These are phyloP conservation scores for Podila verticillata DNA, from an alignment of 192 early-diverging fungal species.

Conservation along the genomic window DNA sequence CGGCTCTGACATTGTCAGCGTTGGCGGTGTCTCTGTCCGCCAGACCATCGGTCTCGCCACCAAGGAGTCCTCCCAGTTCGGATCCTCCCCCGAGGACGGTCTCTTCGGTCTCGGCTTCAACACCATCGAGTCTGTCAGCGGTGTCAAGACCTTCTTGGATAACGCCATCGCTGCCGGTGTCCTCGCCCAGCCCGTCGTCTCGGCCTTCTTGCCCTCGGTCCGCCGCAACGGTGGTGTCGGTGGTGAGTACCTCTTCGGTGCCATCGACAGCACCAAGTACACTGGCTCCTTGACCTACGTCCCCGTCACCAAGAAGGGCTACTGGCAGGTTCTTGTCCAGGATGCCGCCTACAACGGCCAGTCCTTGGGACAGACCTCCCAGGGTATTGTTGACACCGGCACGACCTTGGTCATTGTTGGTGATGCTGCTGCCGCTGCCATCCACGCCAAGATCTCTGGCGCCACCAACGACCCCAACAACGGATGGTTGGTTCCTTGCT, in stretches of 20 bases:
- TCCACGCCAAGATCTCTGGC: constrained; percentile 55
- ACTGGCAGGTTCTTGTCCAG: constrained; percentile 67
- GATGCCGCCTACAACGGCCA: constrained; percentile 53
- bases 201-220: constrained; percentile 67
- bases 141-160: constrained; percentile 64
- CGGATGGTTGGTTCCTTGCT: constrained; percentile 46
- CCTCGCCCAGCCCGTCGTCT: constrained; percentile 67
- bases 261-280: constrained; percentile 60
- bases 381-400: constrained; percentile 71
- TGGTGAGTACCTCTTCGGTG: constrained; percentile 68
- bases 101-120: constrained; percentile 75
- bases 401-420: constrained; percentile 73
- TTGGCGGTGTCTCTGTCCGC: constrained; percentile 58
- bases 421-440: constrained; percentile 59
- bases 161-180: constrained; percentile 65
- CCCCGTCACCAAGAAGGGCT: constrained; percentile 63
- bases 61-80: constrained; percentile 65
- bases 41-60: constrained; percentile 74
- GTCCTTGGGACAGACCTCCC: constrained; percentile 39
- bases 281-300: constrained; percentile 64
- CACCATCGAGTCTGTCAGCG: constrained; percentile 48
- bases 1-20: no score
- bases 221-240: constrained; percentile 54
- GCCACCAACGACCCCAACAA: constrained; percentile 32
- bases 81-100: constrained; percentile 68